A percentile compares a stretch with the other conserved stretches of the same genome.
These are phyloP conservation scores for Bruguiera sexangula DNA, from an alignment of 345 rosid species.

Conservation along the genomic window DNA sequence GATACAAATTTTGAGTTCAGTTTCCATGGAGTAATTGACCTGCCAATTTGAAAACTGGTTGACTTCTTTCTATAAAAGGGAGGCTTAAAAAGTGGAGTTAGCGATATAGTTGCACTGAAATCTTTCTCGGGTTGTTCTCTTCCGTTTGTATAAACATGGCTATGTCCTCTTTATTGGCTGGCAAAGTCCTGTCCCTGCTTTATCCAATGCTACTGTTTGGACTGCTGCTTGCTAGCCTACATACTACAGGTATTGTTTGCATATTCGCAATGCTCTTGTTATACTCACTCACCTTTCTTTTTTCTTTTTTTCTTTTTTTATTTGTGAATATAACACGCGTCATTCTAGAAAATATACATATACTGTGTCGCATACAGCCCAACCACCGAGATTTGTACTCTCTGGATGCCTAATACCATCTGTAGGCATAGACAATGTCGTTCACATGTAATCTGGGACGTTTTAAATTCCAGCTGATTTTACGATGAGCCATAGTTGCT, in stretches of 20 bases:
- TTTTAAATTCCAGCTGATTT: no score
- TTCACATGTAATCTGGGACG: no score
- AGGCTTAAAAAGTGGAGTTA: background rate
- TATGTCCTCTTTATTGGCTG: background rate
- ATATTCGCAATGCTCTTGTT: background rate
- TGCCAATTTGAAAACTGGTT: no score
- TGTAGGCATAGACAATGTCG: no score
- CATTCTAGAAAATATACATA: no score
- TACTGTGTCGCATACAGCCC: no score
- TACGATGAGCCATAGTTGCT: no score
- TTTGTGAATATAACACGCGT: background rate
- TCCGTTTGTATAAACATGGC: background rate
- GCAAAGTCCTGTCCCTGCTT: background rate
- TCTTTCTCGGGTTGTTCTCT: background rate
- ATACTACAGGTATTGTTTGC: conserved; percentile 15
- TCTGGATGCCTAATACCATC: no score
- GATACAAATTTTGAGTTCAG: no score
- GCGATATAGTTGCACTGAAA: background rate
- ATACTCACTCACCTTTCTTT: background rate
- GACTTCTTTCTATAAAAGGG: background rate
- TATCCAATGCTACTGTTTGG: conserved; percentile 3
- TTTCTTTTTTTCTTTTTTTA: no score
- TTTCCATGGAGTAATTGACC: background rate
- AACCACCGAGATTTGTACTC: no score
- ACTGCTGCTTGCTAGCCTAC: conserved; percentile 12